Base-by-base conservation (phyloP, 2,329 filamentous ascomycete species). In the Didymella exigua region DNA sequence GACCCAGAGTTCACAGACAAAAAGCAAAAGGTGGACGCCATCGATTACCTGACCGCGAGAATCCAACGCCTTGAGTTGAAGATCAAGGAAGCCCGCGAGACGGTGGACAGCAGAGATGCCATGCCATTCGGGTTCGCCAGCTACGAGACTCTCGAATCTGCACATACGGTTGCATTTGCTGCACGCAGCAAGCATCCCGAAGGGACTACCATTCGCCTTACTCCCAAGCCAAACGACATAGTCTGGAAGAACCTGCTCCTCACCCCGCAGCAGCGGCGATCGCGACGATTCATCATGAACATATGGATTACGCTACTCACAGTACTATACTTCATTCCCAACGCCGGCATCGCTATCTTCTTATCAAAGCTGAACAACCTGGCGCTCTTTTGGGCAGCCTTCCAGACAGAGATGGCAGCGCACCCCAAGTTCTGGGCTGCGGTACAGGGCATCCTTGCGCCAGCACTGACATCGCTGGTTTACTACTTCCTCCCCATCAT, bases 171-270 rank as follows among this genome's bases (percentile, higher is more conserved):
- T 59, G 95, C 93, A 10, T 96, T 89, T 75, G 84, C 87, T 9
- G 86, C 89, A 19, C 89, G 89, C 54, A 90, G 86, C 43, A 95
- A 95, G 78, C 89, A 89, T 64, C 90, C 91, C 0, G 82, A 90
- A 34, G 91, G 91, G 5, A 87, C 91, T 0, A 89, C 84, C 0
- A 85, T 99, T 50, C 82, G 79, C 5, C 82, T 98, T 13, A 93
- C 95, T 1, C 92, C 95, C 2, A 86, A 87, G 54, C 93, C 95
- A 3, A 91, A 90, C 70, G 93, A 98, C 72, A 85, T 99, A 48
- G 96, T 99, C 61, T 99, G 95, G 95, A 89, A 91, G 72, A 99
- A 99, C 68, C 84, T 99, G 78, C 83, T 86, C 5, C 78, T 98
- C 52, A 85, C 82, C 14, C 86, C 86, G 33, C 79, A 84, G 24